A percentile compares a stretch with the other conserved stretches of the same genome.
phyloP scores from a whole-genome alignment of 805 yeast genomes.

The Candida succiphila region DNA sequence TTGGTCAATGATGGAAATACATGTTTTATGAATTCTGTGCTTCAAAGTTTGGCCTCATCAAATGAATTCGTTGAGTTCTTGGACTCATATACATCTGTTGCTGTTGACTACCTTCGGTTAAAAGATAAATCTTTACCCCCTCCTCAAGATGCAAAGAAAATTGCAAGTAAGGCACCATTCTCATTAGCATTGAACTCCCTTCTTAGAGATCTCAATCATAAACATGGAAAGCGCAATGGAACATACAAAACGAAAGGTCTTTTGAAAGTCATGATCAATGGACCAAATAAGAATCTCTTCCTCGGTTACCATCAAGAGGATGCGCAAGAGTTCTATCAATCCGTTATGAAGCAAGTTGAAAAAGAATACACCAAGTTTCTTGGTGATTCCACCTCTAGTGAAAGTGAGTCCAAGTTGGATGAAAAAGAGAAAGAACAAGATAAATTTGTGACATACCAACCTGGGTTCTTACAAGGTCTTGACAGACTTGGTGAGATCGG shows the following conservation, averaged over 20 bases:
- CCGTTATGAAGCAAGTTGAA: constrained; percentile 59
- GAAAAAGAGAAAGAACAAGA: constrained; percentile 16
- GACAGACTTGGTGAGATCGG: constrained; percentile 50
- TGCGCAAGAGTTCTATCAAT: constrained; percentile 92
- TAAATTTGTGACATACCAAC: constrained; percentile 12
- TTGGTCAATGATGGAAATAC: constrained; percentile 86
- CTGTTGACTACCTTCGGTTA: constrained; percentile 9
- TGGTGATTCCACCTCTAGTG: constrained; percentile 6
- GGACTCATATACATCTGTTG: constrained; percentile 25
- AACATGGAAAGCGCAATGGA: constrained; percentile 45
- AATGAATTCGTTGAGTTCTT: constrained; percentile 47
- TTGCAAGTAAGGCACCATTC: constrained; percentile 25
- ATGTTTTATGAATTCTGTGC: constrained; percentile 87
- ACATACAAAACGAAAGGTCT: constrained; percentile 53
- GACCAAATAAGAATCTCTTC: constrained; percentile 69
- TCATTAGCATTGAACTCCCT: constrained; percentile 43
- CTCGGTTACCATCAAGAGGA: constrained; percentile 90
- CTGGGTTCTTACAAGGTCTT: constrained; percentile 25
- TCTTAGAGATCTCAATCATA: constrained; percentile 43
- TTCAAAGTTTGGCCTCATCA: constrained; percentile 76
- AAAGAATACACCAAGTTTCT: constrained; percentile 33
- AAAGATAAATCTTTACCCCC: no score
- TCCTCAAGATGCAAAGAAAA: constrained; percentile 4
- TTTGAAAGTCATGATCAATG: constrained; percentile 61
- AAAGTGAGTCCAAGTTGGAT: constrained; percentile 7